These are phyloP conservation scores for Leccinellum albellum DNA, from an alignment of 768 basidiomycete genomes.

Conservation along the genomic window DNA sequence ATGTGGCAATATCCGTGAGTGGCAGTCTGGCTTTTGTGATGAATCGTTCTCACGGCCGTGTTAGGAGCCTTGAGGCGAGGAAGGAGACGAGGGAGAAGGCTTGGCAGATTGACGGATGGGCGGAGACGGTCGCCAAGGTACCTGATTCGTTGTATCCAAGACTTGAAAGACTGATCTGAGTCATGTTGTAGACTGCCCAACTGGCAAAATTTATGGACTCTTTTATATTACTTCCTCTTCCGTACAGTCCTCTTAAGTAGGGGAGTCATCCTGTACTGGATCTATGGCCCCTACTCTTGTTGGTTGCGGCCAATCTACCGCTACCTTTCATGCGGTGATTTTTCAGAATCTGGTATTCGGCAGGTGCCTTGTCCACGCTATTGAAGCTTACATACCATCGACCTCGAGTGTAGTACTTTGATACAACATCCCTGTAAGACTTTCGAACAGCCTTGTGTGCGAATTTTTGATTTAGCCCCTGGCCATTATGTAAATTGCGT, in stretches of 20 bases:
- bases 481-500: conserved; percentile 11
- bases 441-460: not conserved
- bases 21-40: conserved; percentile 4
- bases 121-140: conserved; percentile 89
- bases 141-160: conserved; percentile 12
- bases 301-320: not conserved
- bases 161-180: conserved; percentile 1
- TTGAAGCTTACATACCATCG: not conserved
- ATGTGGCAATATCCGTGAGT: conserved; percentile 95
- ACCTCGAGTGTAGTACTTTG: not conserved
- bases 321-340: not conserved
- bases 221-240: conserved; percentile 72
- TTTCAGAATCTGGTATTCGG: not conserved
- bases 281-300: not conserved
- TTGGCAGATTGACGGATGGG: conserved; percentile 95
- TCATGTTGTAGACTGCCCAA: conserved; percentile 72
- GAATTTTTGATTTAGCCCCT: too few relatives aligned
- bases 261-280: not conserved
- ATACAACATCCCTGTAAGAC: not conserved
- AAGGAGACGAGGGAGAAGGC: conserved; percentile 85
- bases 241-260: conserved; percentile 84
- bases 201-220: conserved; percentile 84
- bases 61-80: conserved; percentile 69
- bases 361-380: not conserved
- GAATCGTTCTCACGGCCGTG: conserved; percentile 8